These are phyloP conservation scores for Inga oerstediana DNA, from an alignment of 306 rosid species.

Conservation along the genomic window DNA sequence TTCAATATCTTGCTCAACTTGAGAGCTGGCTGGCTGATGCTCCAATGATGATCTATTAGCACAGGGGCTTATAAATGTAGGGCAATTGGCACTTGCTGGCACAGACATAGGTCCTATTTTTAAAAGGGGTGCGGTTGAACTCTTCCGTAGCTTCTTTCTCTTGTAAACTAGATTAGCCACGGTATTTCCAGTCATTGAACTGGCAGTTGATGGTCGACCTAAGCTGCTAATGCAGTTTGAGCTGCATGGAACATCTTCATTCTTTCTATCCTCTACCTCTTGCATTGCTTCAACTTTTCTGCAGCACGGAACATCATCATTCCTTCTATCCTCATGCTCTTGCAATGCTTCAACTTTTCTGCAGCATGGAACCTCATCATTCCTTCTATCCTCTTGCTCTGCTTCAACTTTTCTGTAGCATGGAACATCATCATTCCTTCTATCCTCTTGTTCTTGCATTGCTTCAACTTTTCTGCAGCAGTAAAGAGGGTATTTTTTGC, in stretches of 20 bases:
- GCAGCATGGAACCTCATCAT: constrained; percentile 43
- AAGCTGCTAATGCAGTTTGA: constrained; percentile 45
- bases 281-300: not conserved
- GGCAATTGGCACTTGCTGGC: constrained; percentile 50
- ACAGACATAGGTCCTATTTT: constrained; percentile 36
- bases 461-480: constrained; percentile 50
- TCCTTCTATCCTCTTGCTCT: constrained; percentile 41
- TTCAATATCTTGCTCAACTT: constrained; percentile 44
- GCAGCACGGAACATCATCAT: not conserved
- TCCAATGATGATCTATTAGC: constrained; percentile 46
- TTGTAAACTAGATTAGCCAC: constrained; percentile 60
- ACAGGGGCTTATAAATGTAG: constrained; percentile 57
- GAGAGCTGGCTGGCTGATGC: constrained; percentile 49
- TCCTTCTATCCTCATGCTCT: not conserved
- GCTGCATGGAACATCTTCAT: constrained; percentile 45
- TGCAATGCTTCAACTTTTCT: not conserved
- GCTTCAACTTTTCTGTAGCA: not conserved
- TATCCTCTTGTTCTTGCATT: not conserved
- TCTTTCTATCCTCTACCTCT: constrained; percentile 39
- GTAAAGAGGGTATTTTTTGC: constrained; percentile 46
- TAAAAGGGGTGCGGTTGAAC: constrained; percentile 33
- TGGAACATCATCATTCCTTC: not conserved
- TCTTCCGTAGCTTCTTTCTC: constrained; percentile 62
- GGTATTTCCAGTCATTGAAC: constrained; percentile 56
- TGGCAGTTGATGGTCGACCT: constrained; percentile 54